phyloP scores from a whole-genome alignment of 177 flowering plant species.

The Tripterygium wilfordii region DNA sequence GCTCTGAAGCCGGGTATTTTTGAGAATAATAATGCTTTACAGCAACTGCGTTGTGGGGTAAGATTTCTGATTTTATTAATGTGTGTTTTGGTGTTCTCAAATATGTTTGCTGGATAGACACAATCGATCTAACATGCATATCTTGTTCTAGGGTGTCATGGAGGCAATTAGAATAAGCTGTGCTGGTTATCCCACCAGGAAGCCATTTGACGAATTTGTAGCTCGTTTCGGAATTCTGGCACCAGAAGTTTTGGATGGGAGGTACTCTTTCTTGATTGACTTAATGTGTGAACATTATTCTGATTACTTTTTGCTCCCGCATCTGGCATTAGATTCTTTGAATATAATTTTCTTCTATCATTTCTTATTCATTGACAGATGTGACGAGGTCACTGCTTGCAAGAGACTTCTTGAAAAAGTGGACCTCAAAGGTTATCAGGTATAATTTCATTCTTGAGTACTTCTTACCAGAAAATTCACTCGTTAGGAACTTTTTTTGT shows the following conservation, averaged over 20 bases:
- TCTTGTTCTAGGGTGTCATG: constrained; percentile 75
- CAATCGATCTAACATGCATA: neutral
- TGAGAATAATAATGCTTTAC: constrained; percentile 80
- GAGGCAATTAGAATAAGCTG: constrained; percentile 98
- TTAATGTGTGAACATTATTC: no score
- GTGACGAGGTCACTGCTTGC: constrained; percentile 65
- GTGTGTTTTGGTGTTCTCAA: neutral
- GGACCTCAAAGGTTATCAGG: constrained; percentile 87
- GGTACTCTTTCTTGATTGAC: constrained; percentile 34
- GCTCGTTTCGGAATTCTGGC: constrained; percentile 72
- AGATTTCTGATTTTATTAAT: constrained; percentile 12
- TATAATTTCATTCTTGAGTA: constrained; percentile 14
- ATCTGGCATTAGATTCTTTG: neutral
- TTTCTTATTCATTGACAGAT: constrained; percentile 24
- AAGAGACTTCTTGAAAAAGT: constrained; percentile 60
- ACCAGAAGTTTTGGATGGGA: constrained; percentile 56
- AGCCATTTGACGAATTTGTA: constrained; percentile 69
- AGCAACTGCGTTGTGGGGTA: constrained; percentile 97
- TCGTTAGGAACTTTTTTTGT: no score
- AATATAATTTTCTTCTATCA: neutral
- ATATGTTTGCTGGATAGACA: neutral
- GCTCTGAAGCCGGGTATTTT: constrained; percentile 85
- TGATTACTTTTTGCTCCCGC: neutral
- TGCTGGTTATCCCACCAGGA: constrained; percentile 94
- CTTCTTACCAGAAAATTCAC: neutral